These are phyloP conservation scores for Blastocystis sp. DNA, from an alignment of 352 stramenopile genomes.

Conservation along the genomic window DNA sequence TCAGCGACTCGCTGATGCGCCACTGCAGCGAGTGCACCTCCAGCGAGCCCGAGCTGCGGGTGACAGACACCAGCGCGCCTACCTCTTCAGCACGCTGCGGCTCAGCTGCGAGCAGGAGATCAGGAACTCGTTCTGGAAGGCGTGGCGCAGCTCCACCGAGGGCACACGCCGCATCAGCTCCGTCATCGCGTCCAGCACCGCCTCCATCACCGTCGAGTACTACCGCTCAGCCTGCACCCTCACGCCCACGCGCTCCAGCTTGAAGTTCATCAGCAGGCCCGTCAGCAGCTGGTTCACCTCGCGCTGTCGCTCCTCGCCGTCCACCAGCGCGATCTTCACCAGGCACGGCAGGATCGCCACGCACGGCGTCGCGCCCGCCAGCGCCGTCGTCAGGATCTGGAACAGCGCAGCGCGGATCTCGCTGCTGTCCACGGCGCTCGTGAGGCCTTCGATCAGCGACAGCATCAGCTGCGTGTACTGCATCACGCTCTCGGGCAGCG, in stretches of 20 bases:
- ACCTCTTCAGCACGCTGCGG: slow-evolving; percentile 6
- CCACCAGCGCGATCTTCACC: slow-evolving; percentile 22
- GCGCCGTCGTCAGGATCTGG: slow-evolving; percentile 19
- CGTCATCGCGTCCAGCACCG: not conserved
- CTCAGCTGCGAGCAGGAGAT: slow-evolving; percentile 33
- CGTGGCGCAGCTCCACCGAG: not conserved
- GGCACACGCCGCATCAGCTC: not conserved
- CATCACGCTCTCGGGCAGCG: not conserved
- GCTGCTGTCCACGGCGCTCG: not conserved
- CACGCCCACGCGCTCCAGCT: slow-evolving; percentile 2
- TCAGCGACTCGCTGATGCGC: slow-evolving; percentile 39
- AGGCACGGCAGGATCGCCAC: slow-evolving; percentile 6
- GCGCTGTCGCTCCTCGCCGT: slow-evolving; percentile 29
- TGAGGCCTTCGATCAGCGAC: not conserved
- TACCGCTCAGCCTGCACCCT: not conserved
- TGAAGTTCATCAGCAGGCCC: slow-evolving; percentile 39
- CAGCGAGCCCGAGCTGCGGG: not conserved
- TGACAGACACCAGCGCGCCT: not conserved
- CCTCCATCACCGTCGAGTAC: slow-evolving; percentile 33
- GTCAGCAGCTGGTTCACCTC: slow-evolving; percentile 55
- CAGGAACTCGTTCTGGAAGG: slow-evolving; percentile 47
- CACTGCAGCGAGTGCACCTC: slow-evolving; percentile 25
- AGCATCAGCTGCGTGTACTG: slow-evolving; percentile 6
- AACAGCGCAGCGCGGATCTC: slow-evolving; percentile 7
- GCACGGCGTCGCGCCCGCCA: slow-evolving; percentile 4